phyloP scores from a whole-genome alignment of 1,139 yeast species.

The Candida tropicalis region DNA sequence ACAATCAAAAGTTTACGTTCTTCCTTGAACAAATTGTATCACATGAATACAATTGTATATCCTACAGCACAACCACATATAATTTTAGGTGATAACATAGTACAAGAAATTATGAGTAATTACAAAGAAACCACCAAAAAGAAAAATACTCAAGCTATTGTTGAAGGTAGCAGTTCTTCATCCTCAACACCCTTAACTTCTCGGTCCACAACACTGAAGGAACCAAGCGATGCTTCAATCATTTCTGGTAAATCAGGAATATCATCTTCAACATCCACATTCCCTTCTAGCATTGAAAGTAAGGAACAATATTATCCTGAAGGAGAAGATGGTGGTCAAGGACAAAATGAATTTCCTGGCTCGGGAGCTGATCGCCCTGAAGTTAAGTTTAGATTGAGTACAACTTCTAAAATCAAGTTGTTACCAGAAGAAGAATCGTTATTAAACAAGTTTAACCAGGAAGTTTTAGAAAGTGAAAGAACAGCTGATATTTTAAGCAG shows the following conservation, averaged over 20 bases:
- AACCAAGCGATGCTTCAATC: constrained; percentile 1
- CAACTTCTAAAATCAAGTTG: constrained; percentile 16
- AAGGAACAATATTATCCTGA: background rate
- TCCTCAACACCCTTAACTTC: constrained; percentile 3
- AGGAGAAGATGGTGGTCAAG: constrained; percentile 1
- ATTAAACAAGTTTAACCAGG: constrained; percentile 17
- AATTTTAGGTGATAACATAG: constrained; percentile 13
- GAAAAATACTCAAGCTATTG: background rate
- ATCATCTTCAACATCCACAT: background rate
- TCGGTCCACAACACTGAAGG: constrained; percentile 7
- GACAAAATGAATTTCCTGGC: constrained; percentile 5
- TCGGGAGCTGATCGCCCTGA: background rate
- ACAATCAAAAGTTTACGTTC: constrained; percentile 15
- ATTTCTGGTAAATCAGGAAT: background rate
- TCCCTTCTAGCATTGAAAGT: background rate
- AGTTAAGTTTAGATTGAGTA: constrained; percentile 11
- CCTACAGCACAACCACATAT: constrained; percentile 12
- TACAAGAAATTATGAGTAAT: constrained; percentile 12
- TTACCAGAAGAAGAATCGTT: constrained; percentile 13
- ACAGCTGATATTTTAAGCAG: constrained; percentile 13
- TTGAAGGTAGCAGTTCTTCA: constrained; percentile 3
- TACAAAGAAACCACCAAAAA: constrained; percentile 2
- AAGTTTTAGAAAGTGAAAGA: constrained; percentile 14
- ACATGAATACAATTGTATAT: constrained; percentile 16
- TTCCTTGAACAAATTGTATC: constrained; percentile 13